Evolutionary conservation across 2,329 filamentous ascomycete species (phyloP), one percentile per base, ranked within the genome.

Genomic region (Claviceps sp.): DNA sequence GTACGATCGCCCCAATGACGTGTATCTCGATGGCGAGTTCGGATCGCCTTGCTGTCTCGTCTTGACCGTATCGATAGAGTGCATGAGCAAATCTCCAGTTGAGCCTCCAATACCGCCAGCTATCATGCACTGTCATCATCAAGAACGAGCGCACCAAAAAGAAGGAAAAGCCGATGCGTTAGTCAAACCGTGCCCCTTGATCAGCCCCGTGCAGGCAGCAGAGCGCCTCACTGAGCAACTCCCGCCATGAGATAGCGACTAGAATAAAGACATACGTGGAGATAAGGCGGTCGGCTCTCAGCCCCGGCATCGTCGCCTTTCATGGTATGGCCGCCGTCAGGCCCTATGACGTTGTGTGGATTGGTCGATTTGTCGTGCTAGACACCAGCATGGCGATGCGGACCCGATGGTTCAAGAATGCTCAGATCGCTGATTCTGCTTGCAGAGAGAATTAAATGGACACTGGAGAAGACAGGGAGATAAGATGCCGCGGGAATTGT

Each of bases 41-140:
- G 91, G 90, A 63, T 97, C 93, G 62, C 91, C 93, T 70, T 98
- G 93, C 67, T 98, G 94, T 60, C 93, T 81, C 47, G 93, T 98
- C 72, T 98, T 98, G 62, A 98, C 93, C 1, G 93, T 98, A 68
- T 98, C 93, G 63, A 98, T 79, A 46, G 91, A 97, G 72, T 98
- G 93, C 93, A 98, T 98, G 59, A 98, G 74, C 78, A 98, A 86
- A 68, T 98, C 93, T 54, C 94, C 93, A 52, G 86, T 94, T 16
- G 87, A 90, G 50, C 93, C 93, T 63, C 94, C 93, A 50, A 94
- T 74, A 55, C 91, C 93, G 63, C 93, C 93, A 37, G 93, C 93
- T 63, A 98, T 76, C 90, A 97, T 98, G 66, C 86, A 84, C 88
- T 95, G 54, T 34, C 30, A 34, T 34, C 30, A 34, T 34, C 30